Base-by-base conservation (phyloP, 495 filamentous ascomycete genomes). In the Neurospora hispaniola region DNA sequence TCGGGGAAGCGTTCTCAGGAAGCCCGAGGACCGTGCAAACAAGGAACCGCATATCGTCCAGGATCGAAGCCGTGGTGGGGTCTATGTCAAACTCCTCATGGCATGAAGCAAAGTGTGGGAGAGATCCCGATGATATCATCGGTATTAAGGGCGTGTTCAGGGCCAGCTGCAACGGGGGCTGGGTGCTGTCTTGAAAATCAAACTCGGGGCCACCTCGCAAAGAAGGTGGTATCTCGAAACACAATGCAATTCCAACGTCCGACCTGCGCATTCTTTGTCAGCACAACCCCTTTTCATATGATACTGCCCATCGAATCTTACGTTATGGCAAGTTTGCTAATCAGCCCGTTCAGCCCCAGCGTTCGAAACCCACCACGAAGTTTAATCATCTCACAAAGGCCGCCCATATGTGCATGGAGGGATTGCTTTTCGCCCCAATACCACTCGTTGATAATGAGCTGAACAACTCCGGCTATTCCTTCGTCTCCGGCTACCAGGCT, bases 1-100 rank as follows among this genome's bases (percentile, higher is more conserved):
- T 78, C 0, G 75, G 46, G 2, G 80, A 77, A 9, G 81, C 72
- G 0, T 72, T 46, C 3, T 73, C 72, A 1, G 81, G 81, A 7
- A 82, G 78, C 18, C 75, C 70, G 14, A 79, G 76, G 11, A 82
- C 81, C 0, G 78, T 71, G 20, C 69, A 42, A 43, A 82, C 74
- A 38, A 82, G 75, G 66, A 80, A 80, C 23, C 81, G 78, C 75
- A 83, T 80, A 70, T 83, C 81, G 74, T 83, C 81, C 23, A 83
- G 80, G 48, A 83, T 81, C 14, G 78, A 79, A 27, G 81, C 80
- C 3, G 77, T 78, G 59, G 75, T 74, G 3, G 74, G 71, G 46
- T 82, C 77, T 27, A 82, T 76, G 38, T 71, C 72, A 23, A 82
- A 75, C 5, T 79, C 79, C 27, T 77, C 76, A 62, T 69, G 75